Evolutionary conservation across 129 eudicot species (phyloP).

Genomic region (Calendula officinalis): DNA sequence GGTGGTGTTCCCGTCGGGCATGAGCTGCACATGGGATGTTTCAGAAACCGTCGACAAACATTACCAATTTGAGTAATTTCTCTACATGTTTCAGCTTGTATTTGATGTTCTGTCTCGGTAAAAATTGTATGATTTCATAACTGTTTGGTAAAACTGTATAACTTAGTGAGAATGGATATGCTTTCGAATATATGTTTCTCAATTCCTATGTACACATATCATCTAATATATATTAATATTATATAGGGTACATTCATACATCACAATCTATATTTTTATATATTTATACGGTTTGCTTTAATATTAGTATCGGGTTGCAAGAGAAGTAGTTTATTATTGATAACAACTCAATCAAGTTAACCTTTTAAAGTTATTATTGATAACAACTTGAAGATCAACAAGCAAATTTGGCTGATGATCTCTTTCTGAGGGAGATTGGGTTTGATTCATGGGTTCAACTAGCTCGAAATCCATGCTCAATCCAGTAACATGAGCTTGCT

Average conservation of each 20-base stretch:
- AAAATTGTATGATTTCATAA: neutral
- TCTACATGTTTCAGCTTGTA: neutral
- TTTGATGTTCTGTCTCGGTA: neutral
- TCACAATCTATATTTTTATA: no score
- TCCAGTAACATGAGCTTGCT: no score
- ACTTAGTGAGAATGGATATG: no score
- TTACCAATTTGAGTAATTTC: conserved; percentile 53
- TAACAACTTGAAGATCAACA: neutral
- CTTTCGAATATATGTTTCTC: no score
- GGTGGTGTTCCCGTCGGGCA: conserved; percentile 85
- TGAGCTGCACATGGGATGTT: conserved; percentile 99
- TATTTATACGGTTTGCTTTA: no score
- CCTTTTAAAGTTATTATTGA: no score
- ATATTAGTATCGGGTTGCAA: no score
- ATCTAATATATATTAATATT: no score
- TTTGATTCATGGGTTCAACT: neutral
- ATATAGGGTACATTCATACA: no score
- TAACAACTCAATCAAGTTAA: neutral
- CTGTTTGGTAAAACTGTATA: conserved; percentile 7
- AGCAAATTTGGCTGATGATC: neutral
- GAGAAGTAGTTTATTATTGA: neutral
- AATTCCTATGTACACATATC: no score
- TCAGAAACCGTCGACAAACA: conserved; percentile 92
- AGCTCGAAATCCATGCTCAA: neutral
- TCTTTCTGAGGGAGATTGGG: neutral